Conservation (phyloP, 345 rosid species). For the Euphorbia pulcherrima region DNA sequence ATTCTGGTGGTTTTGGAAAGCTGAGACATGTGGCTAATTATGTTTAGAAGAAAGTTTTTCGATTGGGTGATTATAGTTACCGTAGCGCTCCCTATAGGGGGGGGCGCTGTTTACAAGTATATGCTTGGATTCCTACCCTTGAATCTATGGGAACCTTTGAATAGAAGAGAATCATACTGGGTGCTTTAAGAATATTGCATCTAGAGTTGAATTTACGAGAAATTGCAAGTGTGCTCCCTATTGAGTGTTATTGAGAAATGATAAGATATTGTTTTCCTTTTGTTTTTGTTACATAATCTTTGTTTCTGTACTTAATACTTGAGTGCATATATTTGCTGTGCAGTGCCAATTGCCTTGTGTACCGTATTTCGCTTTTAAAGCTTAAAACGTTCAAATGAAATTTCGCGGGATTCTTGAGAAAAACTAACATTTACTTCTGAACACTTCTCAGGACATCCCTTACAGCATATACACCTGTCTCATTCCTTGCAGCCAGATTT, state of each 20-base stretch:
- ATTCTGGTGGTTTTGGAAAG: no score
- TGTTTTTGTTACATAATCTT: not conserved
- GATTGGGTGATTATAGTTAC: no score
- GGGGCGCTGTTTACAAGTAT: no score
- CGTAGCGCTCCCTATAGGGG: no score
- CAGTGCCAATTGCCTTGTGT: not conserved
- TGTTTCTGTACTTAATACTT: not conserved
- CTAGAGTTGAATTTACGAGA: not conserved
- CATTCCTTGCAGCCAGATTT: constrained; percentile 28
- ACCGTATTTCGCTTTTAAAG: not conserved
- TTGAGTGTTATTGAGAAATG: not conserved
- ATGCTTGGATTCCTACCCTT: not conserved
- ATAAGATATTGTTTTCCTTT: not conserved
- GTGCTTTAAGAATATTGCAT: not conserved
- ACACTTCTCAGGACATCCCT: constrained; percentile 35
- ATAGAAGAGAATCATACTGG: not conserved
- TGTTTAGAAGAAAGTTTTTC: no score
- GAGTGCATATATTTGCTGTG: not conserved
- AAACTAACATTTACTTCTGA: constrained; percentile 7
- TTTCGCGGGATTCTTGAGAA: not conserved
- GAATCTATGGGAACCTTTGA: not conserved
- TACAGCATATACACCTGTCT: constrained; percentile 28
- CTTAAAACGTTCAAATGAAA: not conserved
- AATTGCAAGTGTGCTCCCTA: not conserved
- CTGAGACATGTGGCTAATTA: no score